Conservation (phyloP, 352 stramenopile genomes). For the Pythium scleroteichum region DNA sequence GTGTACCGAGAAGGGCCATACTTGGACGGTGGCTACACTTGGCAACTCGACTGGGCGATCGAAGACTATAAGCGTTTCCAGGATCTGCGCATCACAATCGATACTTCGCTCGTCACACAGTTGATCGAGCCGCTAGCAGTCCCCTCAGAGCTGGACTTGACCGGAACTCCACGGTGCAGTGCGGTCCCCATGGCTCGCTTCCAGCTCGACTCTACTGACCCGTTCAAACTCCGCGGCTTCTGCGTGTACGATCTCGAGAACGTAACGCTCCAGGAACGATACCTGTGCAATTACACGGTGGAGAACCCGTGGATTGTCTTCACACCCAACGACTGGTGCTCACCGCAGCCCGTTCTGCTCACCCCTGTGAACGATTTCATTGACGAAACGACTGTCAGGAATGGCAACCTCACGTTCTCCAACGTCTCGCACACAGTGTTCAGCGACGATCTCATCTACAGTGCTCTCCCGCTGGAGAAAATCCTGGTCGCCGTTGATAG, state of each 20-base stretch:
- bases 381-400: constrained; percentile 46
- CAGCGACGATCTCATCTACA: constrained; percentile 71
- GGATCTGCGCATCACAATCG: constrained; percentile 60
- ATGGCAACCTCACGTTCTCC: constrained; percentile 54
- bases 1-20: constrained; percentile 67
- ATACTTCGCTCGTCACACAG: constrained; percentile 60
- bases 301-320: constrained; percentile 75
- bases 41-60: constrained; percentile 72
- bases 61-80: constrained; percentile 75
- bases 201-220: constrained; percentile 41
- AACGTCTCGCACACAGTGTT: constrained; percentile 63
- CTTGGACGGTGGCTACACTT: constrained; percentile 70
- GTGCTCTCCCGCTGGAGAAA: constrained; percentile 32
- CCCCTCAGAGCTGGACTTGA: constrained; percentile 47
- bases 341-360: constrained; percentile 52
- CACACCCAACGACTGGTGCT: constrained; percentile 68
- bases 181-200: constrained; percentile 56
- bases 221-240: constrained; percentile 48
- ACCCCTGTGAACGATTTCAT: constrained; percentile 58
- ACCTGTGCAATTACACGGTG: constrained; percentile 78
- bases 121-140: constrained; percentile 61
- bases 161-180: constrained; percentile 45
- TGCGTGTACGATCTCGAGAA: constrained; percentile 73
- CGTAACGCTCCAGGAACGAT: constrained; percentile 63
- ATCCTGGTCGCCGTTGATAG: constrained; percentile 57